Conservation (phyloP, 2,329 filamentous ascomycete genomes). For the Hypoxylon sp. region DNA sequence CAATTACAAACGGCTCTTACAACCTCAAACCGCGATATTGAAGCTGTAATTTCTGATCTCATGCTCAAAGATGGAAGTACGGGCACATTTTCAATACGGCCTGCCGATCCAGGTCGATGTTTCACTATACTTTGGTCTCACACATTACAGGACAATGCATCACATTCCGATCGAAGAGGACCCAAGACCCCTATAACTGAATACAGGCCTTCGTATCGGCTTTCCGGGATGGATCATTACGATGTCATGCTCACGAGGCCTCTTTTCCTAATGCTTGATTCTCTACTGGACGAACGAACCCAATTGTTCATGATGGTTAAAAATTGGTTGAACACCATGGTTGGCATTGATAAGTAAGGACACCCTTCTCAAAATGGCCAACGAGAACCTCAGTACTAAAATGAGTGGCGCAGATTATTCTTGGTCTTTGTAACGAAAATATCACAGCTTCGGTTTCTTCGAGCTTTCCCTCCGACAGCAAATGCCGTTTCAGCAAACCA, state of each 20-base stretch:
- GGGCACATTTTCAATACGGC: conserved; percentile 60
- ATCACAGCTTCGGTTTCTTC: conserved; percentile 65
- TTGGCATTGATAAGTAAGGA: conserved; percentile 71
- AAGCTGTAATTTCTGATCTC: conserved; percentile 78
- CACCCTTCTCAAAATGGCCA: neutral
- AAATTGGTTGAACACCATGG: conserved; percentile 79
- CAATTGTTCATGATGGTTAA: conserved; percentile 82
- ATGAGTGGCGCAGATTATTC: conserved; percentile 62
- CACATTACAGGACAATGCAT: conserved; percentile 70
- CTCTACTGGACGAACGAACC: conserved; percentile 76
- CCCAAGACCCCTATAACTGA: conserved; percentile 55
- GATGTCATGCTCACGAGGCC: conserved; percentile 83
- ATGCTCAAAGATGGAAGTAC: conserved; percentile 68
- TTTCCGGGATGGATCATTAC: conserved; percentile 71
- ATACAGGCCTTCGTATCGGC: conserved; percentile 53
- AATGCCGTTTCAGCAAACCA: conserved; percentile 45
- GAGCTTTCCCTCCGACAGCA: conserved; percentile 45
- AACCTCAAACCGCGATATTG: conserved; percentile 76
- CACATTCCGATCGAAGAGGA: conserved; percentile 56
- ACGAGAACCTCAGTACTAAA: conserved; percentile 39
- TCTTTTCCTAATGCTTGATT: conserved; percentile 83
- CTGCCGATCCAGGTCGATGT: conserved; percentile 72
- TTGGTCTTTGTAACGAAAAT: conserved; percentile 70
- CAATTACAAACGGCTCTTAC: conserved; percentile 81
- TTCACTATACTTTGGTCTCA: conserved; percentile 89